Evolutionary conservation across 1,284 basidiomycete genomes (phyloP).

Genomic region (Nidula niveotomentosa): DNA sequence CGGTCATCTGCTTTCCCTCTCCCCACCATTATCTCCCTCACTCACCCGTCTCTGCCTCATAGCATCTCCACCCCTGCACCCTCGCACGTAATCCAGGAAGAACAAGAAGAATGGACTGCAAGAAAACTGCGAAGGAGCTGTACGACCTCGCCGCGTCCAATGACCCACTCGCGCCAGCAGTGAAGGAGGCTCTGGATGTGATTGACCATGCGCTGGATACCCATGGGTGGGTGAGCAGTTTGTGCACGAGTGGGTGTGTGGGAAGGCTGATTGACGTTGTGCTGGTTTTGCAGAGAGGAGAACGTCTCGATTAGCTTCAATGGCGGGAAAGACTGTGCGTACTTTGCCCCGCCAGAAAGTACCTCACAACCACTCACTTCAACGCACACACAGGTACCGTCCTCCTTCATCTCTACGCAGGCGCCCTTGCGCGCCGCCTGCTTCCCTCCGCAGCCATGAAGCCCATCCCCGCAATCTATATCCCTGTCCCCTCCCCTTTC

Average conservation of each 20-base stretch:
- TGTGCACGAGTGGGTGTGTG: constrained; percentile 1
- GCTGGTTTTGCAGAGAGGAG: constrained; percentile 53
- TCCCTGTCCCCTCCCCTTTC: constrained; percentile 90
- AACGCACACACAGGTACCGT: constrained; percentile 73
- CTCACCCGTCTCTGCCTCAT: background rate
- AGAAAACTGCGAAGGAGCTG: constrained; percentile 51
- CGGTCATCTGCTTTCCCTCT: constrained; percentile 7
- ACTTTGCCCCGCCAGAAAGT: background rate
- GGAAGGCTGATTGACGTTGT: constrained; percentile 10
- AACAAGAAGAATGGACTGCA: constrained; percentile 35
- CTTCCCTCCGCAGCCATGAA: constrained; percentile 28
- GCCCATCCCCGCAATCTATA: constrained; percentile 83
- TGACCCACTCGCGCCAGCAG: constrained; percentile 56
- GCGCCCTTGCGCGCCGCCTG: constrained; percentile 55
- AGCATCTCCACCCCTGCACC: background rate
- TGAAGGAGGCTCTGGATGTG: constrained; percentile 76
- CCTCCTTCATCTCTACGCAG: constrained; percentile 87
- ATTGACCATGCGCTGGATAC: constrained; percentile 75
- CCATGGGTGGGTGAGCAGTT: constrained; percentile 64
- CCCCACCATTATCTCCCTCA: background rate
- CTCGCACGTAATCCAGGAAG: background rate
- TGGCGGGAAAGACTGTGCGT: constrained; percentile 95
- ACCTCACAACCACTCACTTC: background rate
- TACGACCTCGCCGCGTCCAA: constrained; percentile 55
- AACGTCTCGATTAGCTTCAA: constrained; percentile 91